Percentiles rank a stretch among this genome's conserved stretches.
Evolutionary conservation across 495 filamentous ascomycete genomes (phyloP).

Genomic region (Podospora fimiseda): DNA sequence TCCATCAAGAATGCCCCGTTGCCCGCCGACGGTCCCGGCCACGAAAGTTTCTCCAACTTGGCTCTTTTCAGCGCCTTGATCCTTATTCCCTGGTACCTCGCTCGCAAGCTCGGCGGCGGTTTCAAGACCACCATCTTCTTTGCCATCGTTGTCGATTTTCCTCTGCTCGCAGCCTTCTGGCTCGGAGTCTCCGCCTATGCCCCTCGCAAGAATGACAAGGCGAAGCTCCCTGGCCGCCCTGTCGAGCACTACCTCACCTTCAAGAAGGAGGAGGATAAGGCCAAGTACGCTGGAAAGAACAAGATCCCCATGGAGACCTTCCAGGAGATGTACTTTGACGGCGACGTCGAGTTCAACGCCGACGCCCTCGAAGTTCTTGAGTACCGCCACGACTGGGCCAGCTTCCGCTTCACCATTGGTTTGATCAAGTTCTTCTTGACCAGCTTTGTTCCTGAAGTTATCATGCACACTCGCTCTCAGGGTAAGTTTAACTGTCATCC

Average conservation of each 20-base stretch:
- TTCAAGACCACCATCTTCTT: conserved; percentile 68
- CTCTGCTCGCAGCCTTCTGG: conserved; percentile 70
- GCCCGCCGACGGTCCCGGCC: conserved; percentile 67
- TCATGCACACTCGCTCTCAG: conserved; percentile 74
- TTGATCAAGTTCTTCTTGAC: conserved; percentile 44
- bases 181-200: conserved; percentile 55
- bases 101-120: conserved; percentile 64
- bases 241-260: conserved; percentile 82
- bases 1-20: conserved; percentile 76
- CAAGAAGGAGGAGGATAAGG: conserved; percentile 64
- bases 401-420: conserved; percentile 67
- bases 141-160: conserved; percentile 55
- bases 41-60: conserved; percentile 63
- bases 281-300: conserved; percentile 67
- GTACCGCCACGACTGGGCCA: conserved; percentile 84
- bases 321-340: conserved; percentile 84
- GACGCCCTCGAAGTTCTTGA: conserved; percentile 74
- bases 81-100: conserved; percentile 58
- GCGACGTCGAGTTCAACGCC: conserved; percentile 79
- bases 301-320: conserved; percentile 85
- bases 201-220: conserved; percentile 75
- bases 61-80: conserved; percentile 52
- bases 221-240: conserved; percentile 64
- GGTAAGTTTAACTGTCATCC: conserved; percentile 37
- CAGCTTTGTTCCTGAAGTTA: conserved; percentile 65